Base-by-base conservation (phyloP, 129 eudicot genomes). In the Lonicera japonica region DNA sequence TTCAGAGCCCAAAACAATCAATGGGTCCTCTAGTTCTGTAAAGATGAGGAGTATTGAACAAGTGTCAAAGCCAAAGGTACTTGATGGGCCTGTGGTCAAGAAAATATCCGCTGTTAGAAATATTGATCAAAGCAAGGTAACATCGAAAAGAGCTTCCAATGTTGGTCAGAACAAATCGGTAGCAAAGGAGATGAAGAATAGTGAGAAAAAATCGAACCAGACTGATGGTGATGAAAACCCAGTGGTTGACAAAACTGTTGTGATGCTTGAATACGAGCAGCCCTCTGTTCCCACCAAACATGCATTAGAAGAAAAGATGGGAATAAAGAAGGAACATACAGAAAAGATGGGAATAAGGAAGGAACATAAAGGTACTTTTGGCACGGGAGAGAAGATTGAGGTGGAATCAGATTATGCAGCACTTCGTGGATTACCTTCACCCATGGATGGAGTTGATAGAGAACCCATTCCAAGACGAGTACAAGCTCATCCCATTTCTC, bases 1-100 rank as follows among this genome's bases (percentile, higher is more conserved):
- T 66, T 91, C 98, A 12, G 95, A 91, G 70, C 96, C 98, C 52
- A 71, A 77, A 84, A 66, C 74, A 54, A n/a, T n/a, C n/a, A n/a
- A n/a, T n/a, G n/a, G n/a, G n/a, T n/a, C n/a, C n/a, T n/a, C n/a
- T n/a, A n/a, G n/a, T n/a, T n/a, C n/a, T n/a, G n/a, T n/a, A n/a
- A n/a, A n/a, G n/a, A n/a, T n/a, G n/a, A n/a, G n/a, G n/a, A n/a
- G n/a, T n/a, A n/a, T n/a, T n/a, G n/a, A n/a, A n/a, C n/a, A n/a
- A n/a, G 77, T 75, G 20, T 63, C 82, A 20, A 87, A 83, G 64
- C 58, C 65, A 91, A 78, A 84, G 66, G 19, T 54, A 24, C 66
- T 83, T 41, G 69, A 58, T 48, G 86, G 81, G 69, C 73, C 86
- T 38, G 94, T 77, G 61, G 76, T 65, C 71, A 90, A 75, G 69